A percentile compares a stretch with the other conserved stretches of the same genome.
Evolutionary conservation across 2,329 filamentous ascomycete species (phyloP).

Genomic region (Endocalyx cinctus): DNA sequence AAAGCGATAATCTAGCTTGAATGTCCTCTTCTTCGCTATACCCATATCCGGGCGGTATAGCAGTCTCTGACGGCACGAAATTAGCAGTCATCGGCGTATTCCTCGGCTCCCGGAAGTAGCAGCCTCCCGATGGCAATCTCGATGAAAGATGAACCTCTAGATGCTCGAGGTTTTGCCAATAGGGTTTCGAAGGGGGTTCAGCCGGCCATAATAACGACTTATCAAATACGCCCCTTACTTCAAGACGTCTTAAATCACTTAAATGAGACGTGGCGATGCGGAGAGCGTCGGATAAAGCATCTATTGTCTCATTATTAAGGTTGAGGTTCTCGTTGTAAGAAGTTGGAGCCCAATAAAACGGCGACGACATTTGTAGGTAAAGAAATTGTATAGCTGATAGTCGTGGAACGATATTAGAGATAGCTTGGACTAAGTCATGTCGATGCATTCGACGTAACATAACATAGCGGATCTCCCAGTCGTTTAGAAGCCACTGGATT

Average conservation of each 20-base stretch:
- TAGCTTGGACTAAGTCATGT: neutral
- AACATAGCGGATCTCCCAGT: conserved; percentile 1
- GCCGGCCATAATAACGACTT: neutral
- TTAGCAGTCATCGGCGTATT: neutral
- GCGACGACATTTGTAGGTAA: neutral
- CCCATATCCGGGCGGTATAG: conserved; percentile 2
- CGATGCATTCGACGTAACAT: conserved; percentile 1
- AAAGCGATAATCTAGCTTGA: neutral
- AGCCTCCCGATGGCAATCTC: neutral
- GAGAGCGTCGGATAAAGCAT: neutral
- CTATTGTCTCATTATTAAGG: neutral
- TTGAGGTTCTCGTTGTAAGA: neutral
- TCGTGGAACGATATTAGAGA: neutral
- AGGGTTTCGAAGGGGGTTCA: neutral
- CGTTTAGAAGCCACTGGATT: neutral
- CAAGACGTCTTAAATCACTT: neutral
- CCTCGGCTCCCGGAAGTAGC: neutral
- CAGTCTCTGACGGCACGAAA: neutral
- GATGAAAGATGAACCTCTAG: neutral
- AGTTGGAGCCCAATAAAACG: neutral
- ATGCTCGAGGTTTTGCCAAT: conserved; percentile 1
- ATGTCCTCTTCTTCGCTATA: conserved; percentile 1
- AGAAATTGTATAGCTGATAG: neutral
- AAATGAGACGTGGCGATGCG: neutral
- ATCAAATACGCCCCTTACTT: neutral